phyloP scores from a whole-genome alignment of 2,329 filamentous ascomycete species.

The Cordyceps sp. region DNA sequence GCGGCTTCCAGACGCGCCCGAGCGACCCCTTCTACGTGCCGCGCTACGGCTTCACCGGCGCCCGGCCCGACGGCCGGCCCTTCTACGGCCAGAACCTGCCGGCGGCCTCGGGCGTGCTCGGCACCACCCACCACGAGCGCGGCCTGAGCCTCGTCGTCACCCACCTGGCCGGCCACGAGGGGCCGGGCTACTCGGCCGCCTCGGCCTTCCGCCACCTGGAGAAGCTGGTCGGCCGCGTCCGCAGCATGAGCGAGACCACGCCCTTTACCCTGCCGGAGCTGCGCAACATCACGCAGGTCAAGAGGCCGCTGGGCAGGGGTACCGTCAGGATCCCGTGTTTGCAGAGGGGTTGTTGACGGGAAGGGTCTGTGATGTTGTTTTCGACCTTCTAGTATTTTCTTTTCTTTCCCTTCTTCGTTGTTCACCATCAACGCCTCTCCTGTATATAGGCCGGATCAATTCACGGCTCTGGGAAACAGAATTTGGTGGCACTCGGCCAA shows the following conservation, averaged over 20 bases:
- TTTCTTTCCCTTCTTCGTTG: no score
- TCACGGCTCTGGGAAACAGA: no score
- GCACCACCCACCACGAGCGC: slow-evolving; percentile 55
- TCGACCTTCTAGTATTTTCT: no score
- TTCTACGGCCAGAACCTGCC: slow-evolving; percentile 25
- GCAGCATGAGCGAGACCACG: slow-evolving; percentile 27
- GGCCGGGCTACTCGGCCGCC: slow-evolving; percentile 50
- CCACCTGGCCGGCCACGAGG: slow-evolving; percentile 49
- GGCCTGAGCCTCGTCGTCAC: slow-evolving; percentile 57
- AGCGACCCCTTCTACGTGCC: slow-evolving; percentile 52
- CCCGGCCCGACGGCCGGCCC: slow-evolving; percentile 24
- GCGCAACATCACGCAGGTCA: slow-evolving; percentile 5
- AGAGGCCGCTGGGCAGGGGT: slow-evolving; percentile 7
- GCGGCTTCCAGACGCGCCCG: slow-evolving; percentile 51
- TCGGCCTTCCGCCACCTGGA: slow-evolving; percentile 59
- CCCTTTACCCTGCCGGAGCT: slow-evolving; percentile 16
- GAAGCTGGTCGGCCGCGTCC: slow-evolving; percentile 55
- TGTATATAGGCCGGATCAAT: no score
- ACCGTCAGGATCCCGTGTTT: slow-evolving; percentile 15
- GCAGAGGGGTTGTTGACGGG: slow-evolving; percentile 7
- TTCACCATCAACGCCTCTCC: no score
- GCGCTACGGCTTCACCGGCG: slow-evolving; percentile 4
- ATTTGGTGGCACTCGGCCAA: no score
- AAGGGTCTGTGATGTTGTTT: no score
- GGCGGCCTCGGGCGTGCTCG: slow-evolving; percentile 50